Evolutionary conservation across 306 rosid genomes (phyloP), one percentile per base, ranked within the genome.

Genomic region (Dicorynia guianensis): DNA sequence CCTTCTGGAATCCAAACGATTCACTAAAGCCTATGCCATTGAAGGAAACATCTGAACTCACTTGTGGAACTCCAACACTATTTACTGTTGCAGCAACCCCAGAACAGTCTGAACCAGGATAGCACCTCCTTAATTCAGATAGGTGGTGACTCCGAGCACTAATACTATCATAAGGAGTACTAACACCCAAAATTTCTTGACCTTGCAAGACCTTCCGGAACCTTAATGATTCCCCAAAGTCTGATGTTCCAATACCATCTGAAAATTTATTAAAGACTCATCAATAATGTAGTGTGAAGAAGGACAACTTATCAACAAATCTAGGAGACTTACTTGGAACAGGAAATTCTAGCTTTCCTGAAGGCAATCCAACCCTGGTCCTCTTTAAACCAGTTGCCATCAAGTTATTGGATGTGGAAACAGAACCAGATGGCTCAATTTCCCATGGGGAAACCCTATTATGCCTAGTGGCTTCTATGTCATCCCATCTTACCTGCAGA

Each of bases 161-260:
- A 17, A 82, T 67, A 34, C 89, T 85, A 72, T 93, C 87, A 44
- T 66, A 79, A 52, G 85, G 90, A 69, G 87, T 78, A 85, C 82
- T 91, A 3, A 49, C 20, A n/a, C 17, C 55, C 20, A 49, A 49
- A 12, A 6, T 90, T 96, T 96, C 99, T 96, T 96, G 99, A 96
- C 99, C 99, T 96, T 96, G 99, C 99, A 96, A 96, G 99, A 96
- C 99, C 99, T 93, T 90, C 85, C 81, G 99, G 94, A 96, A 96
- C 80, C 97, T 87, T 50, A 81, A 77, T 33, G 98, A 76, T 85
- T 96, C 99, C 93, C 93, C 97, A 80, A 96, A 92, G 98, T 90
- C 99, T 63, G 93, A 81, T 54, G 85, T 67, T 71, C 93, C 96
- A 89, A 88, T 88, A 67, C 97, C 98, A 82, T 83, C 99, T 96